Evolutionary conservation across 495 filamentous ascomycete genomes (phyloP).

Genomic region (Apiosordaria backusii): DNA sequence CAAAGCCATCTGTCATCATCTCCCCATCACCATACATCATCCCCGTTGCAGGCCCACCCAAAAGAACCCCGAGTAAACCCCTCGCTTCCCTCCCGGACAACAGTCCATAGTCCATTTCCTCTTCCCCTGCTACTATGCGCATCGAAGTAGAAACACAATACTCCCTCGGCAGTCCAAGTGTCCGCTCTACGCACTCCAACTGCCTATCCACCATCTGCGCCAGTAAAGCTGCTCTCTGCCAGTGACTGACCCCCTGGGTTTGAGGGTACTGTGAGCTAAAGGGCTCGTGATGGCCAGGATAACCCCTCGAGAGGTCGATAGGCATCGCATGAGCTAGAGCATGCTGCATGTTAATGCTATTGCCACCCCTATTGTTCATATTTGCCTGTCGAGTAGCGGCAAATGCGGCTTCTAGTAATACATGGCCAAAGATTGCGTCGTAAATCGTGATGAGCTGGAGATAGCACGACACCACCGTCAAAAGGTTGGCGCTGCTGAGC

Average conservation of each 20-base stretch:
- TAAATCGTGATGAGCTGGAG: slow-evolving; percentile 5
- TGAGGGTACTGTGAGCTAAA: neutral
- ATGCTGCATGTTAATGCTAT: neutral
- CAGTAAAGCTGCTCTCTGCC: neutral
- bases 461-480: slow-evolving; percentile 7
- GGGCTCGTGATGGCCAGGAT: neutral
- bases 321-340: neutral
- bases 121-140: neutral
- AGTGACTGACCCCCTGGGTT: neutral
- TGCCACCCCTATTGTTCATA: neutral
- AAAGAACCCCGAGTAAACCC: neutral
- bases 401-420: neutral
- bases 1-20: neutral
- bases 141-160: slow-evolving; percentile 2
- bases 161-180: neutral
- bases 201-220: slow-evolving; percentile 2
- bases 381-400: too few relatives aligned
- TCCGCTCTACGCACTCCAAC: neutral
- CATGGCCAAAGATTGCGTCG: slow-evolving; percentile 4
- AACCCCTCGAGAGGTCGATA: neutral
- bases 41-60: neutral
- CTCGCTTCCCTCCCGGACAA: neutral
- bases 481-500: neutral
- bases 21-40: neutral
- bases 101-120: neutral